These are phyloP conservation scores for Hyparrhenia diplandra DNA, from an alignment of 176 grass and related monocot species.

Conservation along the genomic window DNA sequence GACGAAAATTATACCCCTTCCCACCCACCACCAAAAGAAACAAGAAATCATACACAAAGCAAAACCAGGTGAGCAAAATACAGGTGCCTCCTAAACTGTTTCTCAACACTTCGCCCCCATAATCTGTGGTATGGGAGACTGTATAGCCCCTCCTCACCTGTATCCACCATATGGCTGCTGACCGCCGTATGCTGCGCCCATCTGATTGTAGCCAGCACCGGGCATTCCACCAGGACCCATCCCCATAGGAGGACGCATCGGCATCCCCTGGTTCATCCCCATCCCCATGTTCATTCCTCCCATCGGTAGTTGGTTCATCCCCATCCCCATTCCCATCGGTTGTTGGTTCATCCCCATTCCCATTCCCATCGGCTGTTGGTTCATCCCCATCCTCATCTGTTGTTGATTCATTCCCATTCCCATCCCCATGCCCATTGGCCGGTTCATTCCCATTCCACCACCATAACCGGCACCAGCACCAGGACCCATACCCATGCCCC, in stretches of 20 bases:
- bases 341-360: conserved; percentile 37
- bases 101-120: background rate
- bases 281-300: conserved; percentile 54
- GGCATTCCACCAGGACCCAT: conserved; percentile 63
- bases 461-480: conserved; percentile 37
- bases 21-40: conserved; percentile 6
- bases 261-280: conserved; percentile 71
- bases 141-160: conserved; percentile 50
- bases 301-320: conserved; percentile 39
- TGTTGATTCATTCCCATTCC: conserved; percentile 48
- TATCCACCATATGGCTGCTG: conserved; percentile 86
- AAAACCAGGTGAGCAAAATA: conserved; percentile 41
- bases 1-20: conserved; percentile 47
- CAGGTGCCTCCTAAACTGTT: conserved; percentile 35
- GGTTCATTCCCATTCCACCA: conserved; percentile 60
- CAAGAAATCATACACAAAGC: conserved; percentile 31
- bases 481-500: conserved; percentile 44
- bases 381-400: conserved; percentile 50
- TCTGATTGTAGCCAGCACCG: conserved; percentile 69
- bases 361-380: conserved; percentile 48
- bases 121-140: background rate
- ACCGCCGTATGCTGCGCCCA: conserved; percentile 62
- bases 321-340: conserved; percentile 45
- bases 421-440: conserved; percentile 45
- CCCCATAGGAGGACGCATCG: conserved; percentile 56